phyloP scores from a whole-genome alignment of 2,329 filamentous ascomycete species.

The Neonectria hederae region DNA sequence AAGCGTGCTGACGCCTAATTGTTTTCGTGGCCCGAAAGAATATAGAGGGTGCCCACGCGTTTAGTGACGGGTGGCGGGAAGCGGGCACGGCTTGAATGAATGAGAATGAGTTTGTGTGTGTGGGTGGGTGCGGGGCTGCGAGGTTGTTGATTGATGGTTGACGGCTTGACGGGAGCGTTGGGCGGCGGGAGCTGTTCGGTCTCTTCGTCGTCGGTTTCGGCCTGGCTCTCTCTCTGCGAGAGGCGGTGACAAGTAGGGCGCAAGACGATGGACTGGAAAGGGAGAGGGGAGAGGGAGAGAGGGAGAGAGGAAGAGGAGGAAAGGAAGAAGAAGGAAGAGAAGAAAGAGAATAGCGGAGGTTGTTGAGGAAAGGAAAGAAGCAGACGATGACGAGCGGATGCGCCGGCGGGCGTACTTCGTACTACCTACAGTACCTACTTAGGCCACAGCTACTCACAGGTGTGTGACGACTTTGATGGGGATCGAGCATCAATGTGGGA shows the following conservation, averaged over 20 bases:
- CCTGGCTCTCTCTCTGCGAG: neutral
- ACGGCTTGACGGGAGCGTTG: neutral
- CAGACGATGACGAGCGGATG: slow-evolving; percentile 26
- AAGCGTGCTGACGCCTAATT: slow-evolving; percentile 4
- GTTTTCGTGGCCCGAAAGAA: neutral
- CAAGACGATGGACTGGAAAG: neutral
- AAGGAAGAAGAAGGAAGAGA: too few relatives aligned
- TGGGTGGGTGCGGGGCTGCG: slow-evolving; percentile 12
- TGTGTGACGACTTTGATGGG: slow-evolving; percentile 24
- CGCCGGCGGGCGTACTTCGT: slow-evolving; percentile 14
- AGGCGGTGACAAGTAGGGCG: neutral
- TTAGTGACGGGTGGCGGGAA: neutral
- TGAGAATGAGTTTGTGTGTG: slow-evolving; percentile 6
- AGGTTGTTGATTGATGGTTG: slow-evolving; percentile 1
- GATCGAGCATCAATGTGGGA: neutral
- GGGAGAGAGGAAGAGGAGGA: neutral
- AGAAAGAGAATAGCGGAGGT: neutral
- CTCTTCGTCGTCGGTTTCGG: slow-evolving; percentile 9
- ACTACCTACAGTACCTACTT: too few relatives aligned
- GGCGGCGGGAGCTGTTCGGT: neutral
- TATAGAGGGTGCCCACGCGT: neutral
- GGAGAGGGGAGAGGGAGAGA: neutral
- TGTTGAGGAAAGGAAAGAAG: slow-evolving; percentile 1
- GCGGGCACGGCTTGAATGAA: neutral
- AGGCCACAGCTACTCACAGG: slow-evolving; percentile 11